These are phyloP conservation scores for Trypanosoma melophagium DNA, from an alignment of 208 protist species.

Conservation along the genomic window DNA sequence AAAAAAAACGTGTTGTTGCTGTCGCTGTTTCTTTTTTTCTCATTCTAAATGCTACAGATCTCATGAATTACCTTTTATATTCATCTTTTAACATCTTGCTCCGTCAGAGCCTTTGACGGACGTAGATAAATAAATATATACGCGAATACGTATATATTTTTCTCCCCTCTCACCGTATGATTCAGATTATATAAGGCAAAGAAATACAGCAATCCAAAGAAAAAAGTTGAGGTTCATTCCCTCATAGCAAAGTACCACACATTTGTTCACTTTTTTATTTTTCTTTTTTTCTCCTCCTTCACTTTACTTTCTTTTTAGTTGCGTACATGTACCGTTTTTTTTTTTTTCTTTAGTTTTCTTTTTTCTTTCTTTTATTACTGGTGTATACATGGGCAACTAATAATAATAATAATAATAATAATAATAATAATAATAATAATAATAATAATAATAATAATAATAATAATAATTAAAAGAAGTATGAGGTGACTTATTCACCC, in stretches of 20 bases:
- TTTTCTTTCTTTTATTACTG: not conserved
- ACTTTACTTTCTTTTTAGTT: constrained; percentile 21
- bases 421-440: not conserved
- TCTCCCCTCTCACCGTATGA: not conserved
- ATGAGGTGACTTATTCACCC: too few species aligned
- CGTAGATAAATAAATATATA: not conserved
- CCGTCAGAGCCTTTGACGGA: not conserved
- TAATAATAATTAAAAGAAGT: not conserved
- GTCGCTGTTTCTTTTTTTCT: not conserved
- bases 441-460: not conserved
- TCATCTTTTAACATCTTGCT: constrained; percentile 6
- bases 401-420: not conserved
- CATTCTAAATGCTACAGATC: not conserved
- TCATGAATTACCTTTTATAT: not conserved
- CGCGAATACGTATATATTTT: constrained; percentile 11
- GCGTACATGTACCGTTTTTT: not conserved
- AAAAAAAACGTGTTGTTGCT: too few species aligned
- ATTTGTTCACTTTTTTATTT: not conserved
- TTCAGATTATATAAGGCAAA: not conserved
- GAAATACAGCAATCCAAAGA: not conserved
- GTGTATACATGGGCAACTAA: not conserved
- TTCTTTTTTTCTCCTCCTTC: not conserved
- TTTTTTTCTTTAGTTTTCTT: not conserved
- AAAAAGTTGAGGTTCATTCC: not conserved
- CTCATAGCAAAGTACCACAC: not conserved